Evolutionary conservation across 1,284 basidiomycete genomes (phyloP), one percentile per base, ranked within the genome.

Genomic region (Baeospora myosura): DNA sequence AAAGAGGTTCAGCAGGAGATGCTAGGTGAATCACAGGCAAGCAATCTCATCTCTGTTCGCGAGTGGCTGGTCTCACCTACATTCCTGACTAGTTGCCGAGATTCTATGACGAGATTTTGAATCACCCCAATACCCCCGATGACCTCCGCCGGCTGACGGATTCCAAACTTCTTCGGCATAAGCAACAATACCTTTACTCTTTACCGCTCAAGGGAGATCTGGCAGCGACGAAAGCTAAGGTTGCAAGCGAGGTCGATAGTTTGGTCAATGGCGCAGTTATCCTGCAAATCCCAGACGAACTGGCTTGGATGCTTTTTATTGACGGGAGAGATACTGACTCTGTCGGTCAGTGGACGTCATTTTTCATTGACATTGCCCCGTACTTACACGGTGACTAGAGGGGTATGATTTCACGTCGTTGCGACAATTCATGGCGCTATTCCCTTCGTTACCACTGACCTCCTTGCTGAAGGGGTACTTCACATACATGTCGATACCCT

Each of bases 281-380:
- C 4, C 66, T 96, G 22, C 67, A 71, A 22, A 71, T 91, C n/a
- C 72, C 78, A 0, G 81, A 94, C 52, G 79, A 85, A 49, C 52
- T 83, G 11, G 88, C 88, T 0, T 96, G 92, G 92, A 71, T 64
- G 24, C 61, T 89, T 14, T 79, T 73, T 48, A 67, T 98, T 30
- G 90, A 98, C 54, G 78, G 81, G 52, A 76, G 69, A 37, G 83
- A 98, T 55, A 71, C 69, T 33, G 74, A 74, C n/a, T 70, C 69
- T 5, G 69, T 90, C 8, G 74, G 86, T 90, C 55, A 52, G 76
- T 58, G 17, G 22, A 26, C 43, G 22, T 22, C 37, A 7, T 39
- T n/a, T 40, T 32, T 7, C 14, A n/a, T 39, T 18, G 12, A 36
- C 8, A 28, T 44, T 44, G 38, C 42, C 41, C 14, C 28, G n/a